These are phyloP conservation scores for Penicillium goetzii DNA, from an alignment of 495 filamentous ascomycete species.

Conservation along the genomic window DNA sequence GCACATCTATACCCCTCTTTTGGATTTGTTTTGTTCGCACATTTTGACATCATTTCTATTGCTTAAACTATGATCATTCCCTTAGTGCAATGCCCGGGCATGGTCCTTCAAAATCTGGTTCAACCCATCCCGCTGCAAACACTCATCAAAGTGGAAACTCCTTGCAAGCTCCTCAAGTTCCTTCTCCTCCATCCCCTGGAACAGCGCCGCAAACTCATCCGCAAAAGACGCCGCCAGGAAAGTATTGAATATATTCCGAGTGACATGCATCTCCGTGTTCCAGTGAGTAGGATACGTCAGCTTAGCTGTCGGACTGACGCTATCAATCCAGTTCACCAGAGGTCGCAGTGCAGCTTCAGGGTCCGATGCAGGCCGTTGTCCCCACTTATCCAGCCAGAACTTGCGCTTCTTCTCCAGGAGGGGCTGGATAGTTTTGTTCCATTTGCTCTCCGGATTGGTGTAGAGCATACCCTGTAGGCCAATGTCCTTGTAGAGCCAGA, in stretches of 20 bases:
- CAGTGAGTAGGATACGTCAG: conserved; percentile 59
- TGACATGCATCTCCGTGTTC: conserved; percentile 59
- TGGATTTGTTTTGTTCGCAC: neutral
- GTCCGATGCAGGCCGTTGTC: conserved; percentile 42
- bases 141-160: conserved; percentile 61
- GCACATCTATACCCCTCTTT: neutral
- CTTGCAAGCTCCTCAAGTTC: conserved; percentile 60
- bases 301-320: conserved; percentile 41
- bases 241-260: conserved; percentile 55
- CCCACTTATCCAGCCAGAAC: conserved; percentile 61
- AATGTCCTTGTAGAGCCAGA: conserved; percentile 71
- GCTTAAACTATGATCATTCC: neutral
- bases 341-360: conserved; percentile 45
- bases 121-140: conserved; percentile 57
- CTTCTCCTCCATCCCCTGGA: conserved; percentile 54
- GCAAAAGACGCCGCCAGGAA: conserved; percentile 56
- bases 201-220: conserved; percentile 61
- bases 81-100: conserved; percentile 25
- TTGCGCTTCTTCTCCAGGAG: conserved; percentile 60
- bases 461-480: conserved; percentile 67
- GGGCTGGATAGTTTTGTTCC: conserved; percentile 52
- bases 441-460: conserved; percentile 49
- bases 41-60: too few relatives aligned
- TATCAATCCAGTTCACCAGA: conserved; percentile 48
- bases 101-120: conserved; percentile 56